Evolutionary conservation across 2,329 filamentous ascomycete species (phyloP).

Genomic region (Microsporum audouinii): DNA sequence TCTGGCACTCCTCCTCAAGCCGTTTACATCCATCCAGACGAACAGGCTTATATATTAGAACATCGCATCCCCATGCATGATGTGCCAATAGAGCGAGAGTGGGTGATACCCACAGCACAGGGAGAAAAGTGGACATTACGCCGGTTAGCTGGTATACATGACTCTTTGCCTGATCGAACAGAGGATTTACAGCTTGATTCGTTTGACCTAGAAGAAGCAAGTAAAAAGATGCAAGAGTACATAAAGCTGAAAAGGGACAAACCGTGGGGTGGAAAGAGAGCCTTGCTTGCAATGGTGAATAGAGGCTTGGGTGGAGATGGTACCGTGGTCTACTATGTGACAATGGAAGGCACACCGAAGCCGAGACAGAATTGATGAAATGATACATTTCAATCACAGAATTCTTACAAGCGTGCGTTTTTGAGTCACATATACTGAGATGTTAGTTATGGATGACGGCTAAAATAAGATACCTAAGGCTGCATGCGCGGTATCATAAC

Average conservation of each 20-base stretch:
- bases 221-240: constrained; percentile 23
- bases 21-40: constrained; percentile 53
- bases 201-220: constrained; percentile 19
- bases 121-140: constrained; percentile 50
- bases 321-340: constrained; percentile 54
- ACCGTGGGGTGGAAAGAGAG: constrained; percentile 41
- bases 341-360: constrained; percentile 54
- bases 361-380: constrained; percentile 48
- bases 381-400: background rate
- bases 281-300: constrained; percentile 48
- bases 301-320: constrained; percentile 42
- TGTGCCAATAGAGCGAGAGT: constrained; percentile 42
- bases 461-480: background rate
- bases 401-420: background rate
- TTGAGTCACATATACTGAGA: background rate
- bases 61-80: constrained; percentile 38
- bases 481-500: background rate
- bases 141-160: constrained; percentile 46
- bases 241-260: constrained; percentile 22
- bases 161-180: constrained; percentile 34
- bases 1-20: constrained; percentile 51
- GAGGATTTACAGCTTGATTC: constrained; percentile 13
- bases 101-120: constrained; percentile 48
- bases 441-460: too few species aligned
- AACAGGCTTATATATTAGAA: constrained; percentile 50